Evolutionary conservation across 106 monocot species (phyloP), one percentile per base, ranked within the genome.

Genomic region (Allium fistulosum): DNA sequence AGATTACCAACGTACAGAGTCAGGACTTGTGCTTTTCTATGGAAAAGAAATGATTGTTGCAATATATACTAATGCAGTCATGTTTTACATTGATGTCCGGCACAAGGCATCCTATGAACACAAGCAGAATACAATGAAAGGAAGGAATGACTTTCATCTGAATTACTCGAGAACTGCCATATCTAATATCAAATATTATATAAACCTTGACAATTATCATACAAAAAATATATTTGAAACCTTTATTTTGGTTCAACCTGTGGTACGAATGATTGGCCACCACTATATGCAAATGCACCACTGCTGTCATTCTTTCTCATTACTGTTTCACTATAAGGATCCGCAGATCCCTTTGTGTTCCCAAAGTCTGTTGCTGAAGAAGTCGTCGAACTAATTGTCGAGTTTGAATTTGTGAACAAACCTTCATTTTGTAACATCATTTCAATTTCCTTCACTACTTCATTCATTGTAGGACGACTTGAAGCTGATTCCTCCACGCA

Each of bases 381-480:
- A 57, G 80, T 50, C 60, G 71, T 58, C 16, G 84, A 81, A 55
- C 58, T 62, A 57, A 78, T 46, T 64, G 71, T 59, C 13, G 84
- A 81, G 50, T 58, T 62, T 10, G 79, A 74, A 55, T 48, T 71
- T 3, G 74, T 59, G 49, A 56, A 76, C 61, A 79, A 13, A 28
- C 81, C 84, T 49, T 63, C 71, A 17, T 17, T 47, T 14, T 74
- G 76, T 70, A 84, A 17, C 37, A 84, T 76, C 0, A 14, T 62
- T 71, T 88, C 88, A 8, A 88, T 76, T 74, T 81, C 88, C 68
- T 84, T 88, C 58, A 79, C 88, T 26, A 81, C 56, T 22, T 79
- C 81, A 72, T 51, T 88, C 88, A 88, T 88, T 1, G 81, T 79
- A 8, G 88, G 88, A 26, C 88, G 72, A 11, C 77, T 17, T 17